Evolutionary conservation across 169 alveolate genomes (phyloP), one percentile per base, ranked within the genome.

Genomic region (Gregarina niphandrodes): DNA sequence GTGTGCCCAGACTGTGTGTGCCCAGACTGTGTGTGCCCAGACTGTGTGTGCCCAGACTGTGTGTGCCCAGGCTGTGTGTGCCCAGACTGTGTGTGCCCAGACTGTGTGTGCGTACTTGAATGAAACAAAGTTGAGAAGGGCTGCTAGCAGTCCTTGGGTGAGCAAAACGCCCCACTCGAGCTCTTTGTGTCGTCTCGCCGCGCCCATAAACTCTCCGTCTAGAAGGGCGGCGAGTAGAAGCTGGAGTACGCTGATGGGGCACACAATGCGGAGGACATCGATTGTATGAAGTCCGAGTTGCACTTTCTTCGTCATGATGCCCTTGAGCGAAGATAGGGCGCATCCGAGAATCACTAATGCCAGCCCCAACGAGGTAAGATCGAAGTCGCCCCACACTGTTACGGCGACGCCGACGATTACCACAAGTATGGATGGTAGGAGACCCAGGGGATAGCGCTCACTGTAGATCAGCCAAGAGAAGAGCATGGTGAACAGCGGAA

Each of bases 361-460:
- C 12, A 49, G 17, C 0, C 51, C 58, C 20, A 42, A 28, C n/a
- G n/a, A n/a, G n/a, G n/a, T n/a, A 12, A 49, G 13, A 13, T 32
- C 34, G 4, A 49, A 19, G 9, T 38, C 40, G 1, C 42, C 51
- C 16, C 40, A 28, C 24, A 49, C 50, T 2, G 58, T 49, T 21
- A 34, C 21, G 0, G 58, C 51, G 13, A 49, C 58, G 24, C 58
- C 58, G n/a, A 49, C 16, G 5, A 37, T 39, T 11, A 49, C 58
- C 41, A 37, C 17, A 3, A 49, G 21, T 0, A 49, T 44, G 12
- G 49, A 32, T n/a, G 52, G 58, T 7, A 49, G 21, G 16, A 42
- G 51, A 4, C n/a, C n/a, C 12, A 38, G 15, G 9, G 37, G 35
- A 29, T 49, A 49, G 3, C 37, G 23, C 11, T 37, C 42, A 4